Base-by-base conservation (phyloP, 345 rosid genomes). In the Aquilaria yunnanensis region DNA sequence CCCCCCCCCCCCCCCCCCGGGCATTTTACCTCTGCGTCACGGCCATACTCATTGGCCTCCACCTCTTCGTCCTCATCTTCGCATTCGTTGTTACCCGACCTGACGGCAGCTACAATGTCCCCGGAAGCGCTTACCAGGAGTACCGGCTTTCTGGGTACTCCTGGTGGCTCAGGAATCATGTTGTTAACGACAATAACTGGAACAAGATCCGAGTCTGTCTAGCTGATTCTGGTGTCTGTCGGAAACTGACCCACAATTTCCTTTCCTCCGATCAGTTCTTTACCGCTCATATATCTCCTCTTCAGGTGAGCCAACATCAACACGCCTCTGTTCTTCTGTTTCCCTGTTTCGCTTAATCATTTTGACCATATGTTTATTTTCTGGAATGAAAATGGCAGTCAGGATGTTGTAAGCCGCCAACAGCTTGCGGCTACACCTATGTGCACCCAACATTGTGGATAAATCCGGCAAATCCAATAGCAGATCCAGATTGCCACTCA, bases 321-420 rank as follows among this genome's bases (percentile, higher is more conserved):
- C 23, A 23, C 23, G 23, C 32, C 62, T 49, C 57, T 50, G 47
- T 65, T 59, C 8, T 9, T 37, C 8, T 37, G 43, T 0, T 37
- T 37, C 43, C 8, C 43, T 37, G 43, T 37, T 37, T 37, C 43
- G 8, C 5, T 1, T 37, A 9, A 9, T 2, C 43, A 9, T 37
- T 37, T 37, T 37, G 7, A 37, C 43, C 3, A 4, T 9, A 37
- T 37, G 5, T 37, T 37, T 37, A 37, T 9, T 37, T 23, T 23
- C 23, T 23, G 23, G 23, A 23, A 23, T 23, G 23, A 37, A 4
- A 37, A 37, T 37, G 43, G 43, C 81, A 92, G 98, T 82, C 96
- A 14, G 98, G 98, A 10, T 92, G 98, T 52, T 92, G 98, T 56
- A 89, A 92, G 77, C 98, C 98, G 2, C 98, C 98, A 14, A 76